A percentile compares a stretch with the other conserved stretches of the same genome.
These are phyloP conservation scores for Suillus alpinus DNA, from an alignment of 768 basidiomycete species.

Conservation along the genomic window DNA sequence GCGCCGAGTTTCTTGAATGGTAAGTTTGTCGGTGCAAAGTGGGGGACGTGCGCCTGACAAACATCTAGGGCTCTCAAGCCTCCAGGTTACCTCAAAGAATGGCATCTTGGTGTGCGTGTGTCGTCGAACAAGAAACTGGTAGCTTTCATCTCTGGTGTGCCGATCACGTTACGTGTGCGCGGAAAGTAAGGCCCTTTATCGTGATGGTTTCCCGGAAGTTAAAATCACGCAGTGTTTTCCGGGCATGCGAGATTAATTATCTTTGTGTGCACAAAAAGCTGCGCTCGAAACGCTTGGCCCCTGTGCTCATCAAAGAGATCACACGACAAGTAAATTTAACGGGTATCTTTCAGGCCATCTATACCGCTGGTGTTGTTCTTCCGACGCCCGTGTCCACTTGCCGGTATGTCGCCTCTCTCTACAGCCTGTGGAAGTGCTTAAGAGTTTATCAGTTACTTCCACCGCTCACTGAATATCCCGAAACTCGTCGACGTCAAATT, in stretches of 20 bases:
- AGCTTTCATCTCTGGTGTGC: conserved; percentile 94
- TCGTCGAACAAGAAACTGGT: conserved; percentile 89
- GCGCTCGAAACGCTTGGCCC: conserved; percentile 90
- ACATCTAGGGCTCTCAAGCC: conserved; percentile 82
- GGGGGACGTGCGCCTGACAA: background rate
- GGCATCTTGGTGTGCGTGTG: conserved; percentile 95
- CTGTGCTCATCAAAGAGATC: conserved; percentile 96
- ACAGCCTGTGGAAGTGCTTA: conserved; percentile 7
- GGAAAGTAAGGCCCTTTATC: conserved; percentile 54
- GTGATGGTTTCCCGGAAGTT: conserved; percentile 4
- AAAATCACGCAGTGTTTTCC: conserved; percentile 51
- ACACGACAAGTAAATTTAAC: conserved; percentile 88
- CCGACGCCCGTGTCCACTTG: conserved; percentile 92
- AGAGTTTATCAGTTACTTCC: conserved; percentile 65
- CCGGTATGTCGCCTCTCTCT: conserved; percentile 42
- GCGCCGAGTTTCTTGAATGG: conserved; percentile 93
- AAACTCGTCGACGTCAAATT: conserved; percentile 92
- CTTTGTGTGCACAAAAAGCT: conserved; percentile 98
- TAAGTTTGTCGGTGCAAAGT: conserved; percentile 27
- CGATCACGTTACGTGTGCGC: conserved; percentile 82
- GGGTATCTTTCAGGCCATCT: conserved; percentile 95
- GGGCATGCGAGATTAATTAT: conserved; percentile 91
- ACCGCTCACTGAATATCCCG: conserved; percentile 86
- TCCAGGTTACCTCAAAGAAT: conserved; percentile 89
- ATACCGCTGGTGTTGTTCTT: conserved; percentile 90